These are phyloP conservation scores for Beta macrorhiza DNA, from an alignment of 179 eudicot species.

Conservation along the genomic window DNA sequence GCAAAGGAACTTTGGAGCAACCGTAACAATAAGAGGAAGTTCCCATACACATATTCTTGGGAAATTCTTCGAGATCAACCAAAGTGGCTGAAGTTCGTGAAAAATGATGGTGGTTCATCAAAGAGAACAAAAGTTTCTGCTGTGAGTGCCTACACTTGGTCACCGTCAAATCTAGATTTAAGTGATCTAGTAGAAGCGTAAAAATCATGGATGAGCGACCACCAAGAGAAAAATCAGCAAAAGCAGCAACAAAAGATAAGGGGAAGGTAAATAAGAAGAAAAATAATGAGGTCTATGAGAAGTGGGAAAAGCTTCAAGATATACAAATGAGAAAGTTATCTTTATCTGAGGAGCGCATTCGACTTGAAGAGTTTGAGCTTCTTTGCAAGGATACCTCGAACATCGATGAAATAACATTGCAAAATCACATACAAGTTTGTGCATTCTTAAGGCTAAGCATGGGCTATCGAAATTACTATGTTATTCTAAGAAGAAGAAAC, in stretches of 20 bases:
- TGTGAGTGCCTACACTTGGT: background rate
- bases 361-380: background rate
- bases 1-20: background rate
- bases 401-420: background rate
- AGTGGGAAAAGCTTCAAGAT: background rate
- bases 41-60: background rate
- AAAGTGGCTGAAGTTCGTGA: conserved; percentile 11
- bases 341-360: background rate
- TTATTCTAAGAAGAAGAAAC: no score
- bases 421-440: conserved; percentile 8
- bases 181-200: background rate
- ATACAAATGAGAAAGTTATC: background rate
- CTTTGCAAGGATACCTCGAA: background rate
- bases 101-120: background rate
- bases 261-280: no score
- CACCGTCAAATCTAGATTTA: background rate
- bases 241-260: no score
- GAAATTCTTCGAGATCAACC: background rate
- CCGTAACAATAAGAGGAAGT: background rate
- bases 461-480: no score
- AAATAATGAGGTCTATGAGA: no score
- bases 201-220: no score
- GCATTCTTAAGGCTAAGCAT: no score
- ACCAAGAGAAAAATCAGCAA: no score
- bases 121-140: background rate